Conservation (phyloP, 306 rosid species). For the Glycine tomentella region DNA sequence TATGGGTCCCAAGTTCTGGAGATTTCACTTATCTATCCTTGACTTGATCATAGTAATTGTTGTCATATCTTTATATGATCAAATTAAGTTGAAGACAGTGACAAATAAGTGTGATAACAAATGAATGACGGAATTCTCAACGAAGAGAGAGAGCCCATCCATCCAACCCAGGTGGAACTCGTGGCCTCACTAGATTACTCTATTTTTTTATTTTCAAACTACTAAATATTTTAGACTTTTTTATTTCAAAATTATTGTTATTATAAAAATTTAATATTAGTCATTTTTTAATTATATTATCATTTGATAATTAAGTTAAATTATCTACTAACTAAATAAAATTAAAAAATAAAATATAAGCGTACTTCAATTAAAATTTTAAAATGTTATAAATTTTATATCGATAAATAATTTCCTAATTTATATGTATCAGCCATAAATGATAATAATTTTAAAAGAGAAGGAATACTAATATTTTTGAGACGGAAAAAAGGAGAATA, state of each 20-base stretch:
- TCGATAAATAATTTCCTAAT: no score
- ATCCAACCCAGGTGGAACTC: neutral
- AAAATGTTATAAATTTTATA: no score
- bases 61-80: neutral
- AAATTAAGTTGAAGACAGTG: neutral
- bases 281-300: neutral
- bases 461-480: no score
- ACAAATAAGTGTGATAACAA: neutral
- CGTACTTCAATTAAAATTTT: neutral
- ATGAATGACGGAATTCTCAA: conserved; percentile 8
- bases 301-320: neutral
- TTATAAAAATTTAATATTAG: neutral
- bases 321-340: neutral
- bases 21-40: neutral
- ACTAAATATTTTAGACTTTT: neutral
- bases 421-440: no score
- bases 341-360: neutral
- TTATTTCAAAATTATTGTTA: neutral
- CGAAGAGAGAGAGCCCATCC: neutral
- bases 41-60: neutral
- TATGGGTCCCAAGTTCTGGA: neutral
- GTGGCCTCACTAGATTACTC: neutral
- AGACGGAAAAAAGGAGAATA: no score
- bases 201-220: neutral
- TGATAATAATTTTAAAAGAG: no score